Conservation (phyloP, 129 eudicot genomes). For the Helianthus annuus region DNA sequence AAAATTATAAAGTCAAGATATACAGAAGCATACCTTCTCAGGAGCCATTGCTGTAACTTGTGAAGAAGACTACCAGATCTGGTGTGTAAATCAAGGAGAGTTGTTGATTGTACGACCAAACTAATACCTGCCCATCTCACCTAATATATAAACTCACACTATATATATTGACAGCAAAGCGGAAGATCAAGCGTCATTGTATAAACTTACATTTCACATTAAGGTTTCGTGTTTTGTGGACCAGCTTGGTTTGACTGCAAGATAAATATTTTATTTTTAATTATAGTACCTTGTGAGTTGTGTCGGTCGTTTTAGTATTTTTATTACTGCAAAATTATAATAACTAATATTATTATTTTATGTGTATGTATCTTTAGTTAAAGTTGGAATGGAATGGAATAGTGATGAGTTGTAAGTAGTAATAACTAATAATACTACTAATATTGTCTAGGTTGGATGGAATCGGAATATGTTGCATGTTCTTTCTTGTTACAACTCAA, state of each 20-base stretch:
- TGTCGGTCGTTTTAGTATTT: too few species aligned
- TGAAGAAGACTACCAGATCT: background rate
- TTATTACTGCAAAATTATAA: too few species aligned
- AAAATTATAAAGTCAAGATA: background rate
- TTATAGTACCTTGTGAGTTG: too few species aligned
- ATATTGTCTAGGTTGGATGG: background rate
- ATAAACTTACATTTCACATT: background rate
- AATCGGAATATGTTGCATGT: slow-evolving; percentile 13
- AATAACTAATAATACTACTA: background rate
- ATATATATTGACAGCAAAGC: slow-evolving; percentile 11
- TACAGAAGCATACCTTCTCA: slow-evolving; percentile 14
- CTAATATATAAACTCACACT: background rate
- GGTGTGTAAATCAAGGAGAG: background rate
- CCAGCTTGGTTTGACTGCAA: background rate
- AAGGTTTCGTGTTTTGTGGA: background rate
- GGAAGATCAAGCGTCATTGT: background rate
- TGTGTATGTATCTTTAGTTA: background rate
- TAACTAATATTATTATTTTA: background rate
- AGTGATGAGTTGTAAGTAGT: slow-evolving; percentile 15
- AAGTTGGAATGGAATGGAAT: background rate
- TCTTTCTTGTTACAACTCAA: slow-evolving; percentile 8
- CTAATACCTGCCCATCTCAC: background rate
- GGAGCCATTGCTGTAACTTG: slow-evolving; percentile 15
- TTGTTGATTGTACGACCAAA: background rate
- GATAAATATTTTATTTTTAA: too few species aligned